Conservation (phyloP, 768 basidiomycete genomes). For the Suillus subluteus region DNA sequence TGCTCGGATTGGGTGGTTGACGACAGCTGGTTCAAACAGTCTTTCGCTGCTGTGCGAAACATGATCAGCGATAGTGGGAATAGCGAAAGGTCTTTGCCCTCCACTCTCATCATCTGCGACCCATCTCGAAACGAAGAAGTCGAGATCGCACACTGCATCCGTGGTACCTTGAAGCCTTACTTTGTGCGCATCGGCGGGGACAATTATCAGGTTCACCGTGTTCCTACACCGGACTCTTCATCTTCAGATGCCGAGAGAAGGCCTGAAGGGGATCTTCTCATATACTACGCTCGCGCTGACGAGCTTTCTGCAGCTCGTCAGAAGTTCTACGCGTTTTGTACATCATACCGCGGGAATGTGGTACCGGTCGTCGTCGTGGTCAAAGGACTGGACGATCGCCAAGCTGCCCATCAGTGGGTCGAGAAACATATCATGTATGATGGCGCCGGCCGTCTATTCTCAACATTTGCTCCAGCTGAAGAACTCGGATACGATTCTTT, state of each 20-base stretch:
- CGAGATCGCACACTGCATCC: not conserved
- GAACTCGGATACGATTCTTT: not conserved
- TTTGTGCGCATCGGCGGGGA: not conserved
- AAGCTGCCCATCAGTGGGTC: conserved; percentile 16
- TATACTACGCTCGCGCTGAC: conserved; percentile 1
- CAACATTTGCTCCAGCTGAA: not conserved
- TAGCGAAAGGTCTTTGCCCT: not conserved
- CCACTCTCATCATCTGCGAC: conserved; percentile 13
- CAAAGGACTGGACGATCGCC: conserved; percentile 16
- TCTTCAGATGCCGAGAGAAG: not conserved
- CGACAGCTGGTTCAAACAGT: conserved; percentile 10
- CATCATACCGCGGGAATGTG: conserved; percentile 18
- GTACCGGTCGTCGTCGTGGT: conserved; percentile 26
- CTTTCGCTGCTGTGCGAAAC: conserved; percentile 7
- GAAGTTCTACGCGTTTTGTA: conserved; percentile 15
- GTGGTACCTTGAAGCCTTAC: not conserved
- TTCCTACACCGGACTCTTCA: not conserved
- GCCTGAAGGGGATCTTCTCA: conserved; percentile 8
- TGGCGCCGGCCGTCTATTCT: not conserved
- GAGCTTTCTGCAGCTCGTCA: not conserved
- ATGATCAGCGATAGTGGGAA: conserved; percentile 1
- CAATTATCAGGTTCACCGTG: conserved; percentile 1
- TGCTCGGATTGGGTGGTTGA: conserved; percentile 5
- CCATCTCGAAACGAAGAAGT: not conserved
- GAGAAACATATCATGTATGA: not conserved